phyloP scores from a whole-genome alignment of 805 yeast genomes.

The Sugiyamaella marilandica region DNA sequence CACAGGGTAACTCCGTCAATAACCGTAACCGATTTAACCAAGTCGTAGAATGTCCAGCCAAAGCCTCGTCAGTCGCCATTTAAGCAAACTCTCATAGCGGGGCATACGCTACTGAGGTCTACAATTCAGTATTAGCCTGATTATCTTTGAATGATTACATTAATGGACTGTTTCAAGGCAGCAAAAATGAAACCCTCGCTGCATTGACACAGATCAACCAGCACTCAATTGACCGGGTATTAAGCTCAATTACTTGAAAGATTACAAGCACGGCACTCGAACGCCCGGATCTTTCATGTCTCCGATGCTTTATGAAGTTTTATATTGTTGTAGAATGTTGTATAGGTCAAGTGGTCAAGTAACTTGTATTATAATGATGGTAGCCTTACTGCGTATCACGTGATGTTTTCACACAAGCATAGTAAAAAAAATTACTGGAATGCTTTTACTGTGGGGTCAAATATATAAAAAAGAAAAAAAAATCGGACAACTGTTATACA shows the following conservation, averaged over 20 bases:
- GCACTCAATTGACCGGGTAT: no score
- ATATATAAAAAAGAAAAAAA: background rate
- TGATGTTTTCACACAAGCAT: no score
- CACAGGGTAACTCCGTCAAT: conserved; percentile 2
- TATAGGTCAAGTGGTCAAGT: no score
- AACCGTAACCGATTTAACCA: background rate
- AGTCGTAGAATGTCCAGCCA: background rate
- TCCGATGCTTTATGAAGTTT: background rate
- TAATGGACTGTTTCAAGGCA: no score
- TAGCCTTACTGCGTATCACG: background rate
- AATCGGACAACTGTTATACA: background rate
- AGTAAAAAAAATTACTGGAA: background rate
- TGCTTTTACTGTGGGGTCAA: background rate
- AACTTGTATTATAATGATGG: no score
- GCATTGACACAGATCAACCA: no score
- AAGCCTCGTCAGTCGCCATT: background rate
- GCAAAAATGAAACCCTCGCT: no score
- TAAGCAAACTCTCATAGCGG: background rate
- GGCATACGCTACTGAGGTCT: no score
- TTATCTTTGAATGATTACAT: no score
- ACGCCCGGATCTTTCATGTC: no score
- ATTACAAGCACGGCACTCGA: background rate
- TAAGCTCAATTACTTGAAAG: no score
- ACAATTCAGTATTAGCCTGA: no score
- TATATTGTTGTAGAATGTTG: background rate